These are phyloP conservation scores for Acanthamoeba sp. DNA, from an alignment of 208 protist genomes.

Conservation along the genomic window DNA sequence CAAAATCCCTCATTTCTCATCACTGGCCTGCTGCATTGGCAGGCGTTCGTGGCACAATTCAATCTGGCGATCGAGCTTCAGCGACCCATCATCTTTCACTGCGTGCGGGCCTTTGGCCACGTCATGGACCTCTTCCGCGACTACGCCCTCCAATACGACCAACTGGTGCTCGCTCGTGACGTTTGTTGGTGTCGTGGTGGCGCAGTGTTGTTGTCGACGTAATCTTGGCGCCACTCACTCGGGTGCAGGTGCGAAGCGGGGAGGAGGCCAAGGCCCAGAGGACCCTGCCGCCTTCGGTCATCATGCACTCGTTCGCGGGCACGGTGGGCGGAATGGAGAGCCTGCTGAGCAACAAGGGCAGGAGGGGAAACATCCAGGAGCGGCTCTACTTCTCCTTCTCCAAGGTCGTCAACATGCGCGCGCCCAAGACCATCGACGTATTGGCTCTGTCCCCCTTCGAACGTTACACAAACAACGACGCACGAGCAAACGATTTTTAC, in stretches of 20 bases:
- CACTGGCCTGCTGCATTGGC: no score
- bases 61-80: slow-evolving; percentile 3
- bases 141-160: not conserved
- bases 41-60: slow-evolving; percentile 50
- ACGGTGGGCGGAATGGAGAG: slow-evolving; percentile 8
- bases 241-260: not conserved
- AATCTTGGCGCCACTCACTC: no score
- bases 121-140: slow-evolving; percentile 41
- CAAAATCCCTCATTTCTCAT: not conserved
- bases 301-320: slow-evolving; percentile 70
- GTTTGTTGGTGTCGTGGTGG: no score
- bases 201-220: no score
- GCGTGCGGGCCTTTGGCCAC: slow-evolving; percentile 70
- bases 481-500: not conserved
- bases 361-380: not conserved
- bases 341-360: slow-evolving; percentile 4
- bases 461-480: not conserved
- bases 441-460: no score
- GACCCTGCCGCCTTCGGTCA: slow-evolving; percentile 33
- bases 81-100: slow-evolving; percentile 59
- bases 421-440: slow-evolving; percentile 41
- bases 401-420: slow-evolving; percentile 67
- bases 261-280: not conserved
- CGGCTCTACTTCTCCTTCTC: slow-evolving; percentile 76
- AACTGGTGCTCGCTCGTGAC: not conserved